Conservation (phyloP, 345 rosid genomes). For the Clausena lansium region DNA sequence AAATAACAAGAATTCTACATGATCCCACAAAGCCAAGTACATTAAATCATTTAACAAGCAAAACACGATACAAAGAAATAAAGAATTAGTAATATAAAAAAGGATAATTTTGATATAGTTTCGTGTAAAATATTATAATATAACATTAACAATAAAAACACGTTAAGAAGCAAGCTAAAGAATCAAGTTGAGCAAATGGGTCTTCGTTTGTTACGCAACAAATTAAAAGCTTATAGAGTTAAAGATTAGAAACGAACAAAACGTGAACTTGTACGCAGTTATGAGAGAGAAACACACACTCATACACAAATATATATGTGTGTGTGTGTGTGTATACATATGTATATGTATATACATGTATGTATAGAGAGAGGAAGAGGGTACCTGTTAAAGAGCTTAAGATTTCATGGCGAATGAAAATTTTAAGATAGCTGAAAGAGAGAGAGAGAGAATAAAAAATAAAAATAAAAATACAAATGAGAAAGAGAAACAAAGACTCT, state of each 20-base stretch:
- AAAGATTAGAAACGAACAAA: constrained; percentile 29
- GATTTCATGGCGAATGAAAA: constrained; percentile 28
- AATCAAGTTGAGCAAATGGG: constrained; percentile 30
- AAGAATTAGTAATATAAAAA: neutral
- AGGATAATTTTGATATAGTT: constrained; percentile 14
- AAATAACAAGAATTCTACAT: constrained; percentile 22
- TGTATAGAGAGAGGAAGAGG: neutral
- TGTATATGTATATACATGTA: neutral
- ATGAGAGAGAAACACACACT: constrained; percentile 7
- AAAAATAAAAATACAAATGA: neutral
- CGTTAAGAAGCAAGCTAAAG: constrained; percentile 30
- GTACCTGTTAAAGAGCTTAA: constrained; percentile 30
- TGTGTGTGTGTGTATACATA: neutral
- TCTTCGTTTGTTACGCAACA: constrained; percentile 26
- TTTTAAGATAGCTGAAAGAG: neutral
- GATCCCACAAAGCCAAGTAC: constrained; percentile 24
- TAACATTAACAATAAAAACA: constrained; percentile 10
- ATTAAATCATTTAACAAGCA: constrained; percentile 21
- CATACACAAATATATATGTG: neutral
- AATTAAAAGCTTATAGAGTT: constrained; percentile 21
- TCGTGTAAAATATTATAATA: neutral
- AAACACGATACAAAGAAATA: neutral
- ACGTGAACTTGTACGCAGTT: constrained; percentile 24
- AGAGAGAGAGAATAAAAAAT: neutral
- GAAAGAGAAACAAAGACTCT: neutral